Conservation (phyloP, 306 rosid genomes). For the Pachyrhizus erosus region DNA sequence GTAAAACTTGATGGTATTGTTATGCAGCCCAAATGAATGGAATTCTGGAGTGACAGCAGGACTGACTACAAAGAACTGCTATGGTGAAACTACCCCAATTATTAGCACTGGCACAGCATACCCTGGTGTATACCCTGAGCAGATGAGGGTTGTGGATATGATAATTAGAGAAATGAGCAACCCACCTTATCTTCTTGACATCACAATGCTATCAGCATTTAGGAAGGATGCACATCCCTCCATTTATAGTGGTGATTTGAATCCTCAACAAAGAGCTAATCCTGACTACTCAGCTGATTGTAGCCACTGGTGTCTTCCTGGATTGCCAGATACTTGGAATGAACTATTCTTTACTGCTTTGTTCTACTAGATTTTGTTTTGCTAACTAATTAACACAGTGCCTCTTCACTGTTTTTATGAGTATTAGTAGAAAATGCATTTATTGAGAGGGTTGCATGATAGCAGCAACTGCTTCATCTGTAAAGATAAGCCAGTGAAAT, state of each 20-base stretch:
- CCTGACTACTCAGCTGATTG: constrained; percentile 83
- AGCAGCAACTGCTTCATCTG: constrained; percentile 42
- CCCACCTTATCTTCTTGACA: constrained; percentile 76
- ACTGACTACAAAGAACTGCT: constrained; percentile 68
- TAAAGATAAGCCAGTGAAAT: constrained; percentile 46
- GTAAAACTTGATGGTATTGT: background rate
- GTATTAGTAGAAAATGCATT: constrained; percentile 35
- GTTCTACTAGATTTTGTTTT: constrained; percentile 50
- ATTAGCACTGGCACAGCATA: constrained; percentile 55
- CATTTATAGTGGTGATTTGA: constrained; percentile 84
- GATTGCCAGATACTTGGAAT: constrained; percentile 96
- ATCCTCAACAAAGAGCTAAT: constrained; percentile 74
- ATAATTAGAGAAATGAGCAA: constrained; percentile 72
- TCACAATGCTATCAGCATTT: constrained; percentile 76
- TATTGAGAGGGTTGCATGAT: constrained; percentile 43
- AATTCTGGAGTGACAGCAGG: constrained; percentile 47
- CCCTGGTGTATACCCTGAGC: constrained; percentile 67
- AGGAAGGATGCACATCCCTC: constrained; percentile 95
- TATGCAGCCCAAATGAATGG: constrained; percentile 86
- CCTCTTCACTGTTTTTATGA: constrained; percentile 8
- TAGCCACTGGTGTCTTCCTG: constrained; percentile 99
- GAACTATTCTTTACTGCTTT: constrained; percentile 72
- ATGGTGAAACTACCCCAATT: constrained; percentile 80
- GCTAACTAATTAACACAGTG: constrained; percentile 35
- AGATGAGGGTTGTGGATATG: constrained; percentile 76